Base-by-base conservation (phyloP, 805 yeast species). In the Wickerhamiella azyma region DNA sequence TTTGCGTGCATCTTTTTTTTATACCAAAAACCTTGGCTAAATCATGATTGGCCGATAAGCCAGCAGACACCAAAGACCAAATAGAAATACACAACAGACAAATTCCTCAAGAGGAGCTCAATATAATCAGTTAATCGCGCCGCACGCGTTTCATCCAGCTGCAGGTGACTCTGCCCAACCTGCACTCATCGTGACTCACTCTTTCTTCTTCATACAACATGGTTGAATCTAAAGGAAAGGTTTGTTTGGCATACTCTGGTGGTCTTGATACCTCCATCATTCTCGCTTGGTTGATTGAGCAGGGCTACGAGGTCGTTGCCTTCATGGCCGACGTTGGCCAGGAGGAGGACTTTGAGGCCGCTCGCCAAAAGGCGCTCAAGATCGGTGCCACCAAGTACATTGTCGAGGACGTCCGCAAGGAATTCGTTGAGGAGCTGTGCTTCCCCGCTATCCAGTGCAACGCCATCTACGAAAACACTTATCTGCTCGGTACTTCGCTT, bases 261-360 rank as follows among this genome's bases (percentile, higher is more conserved):
- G 98, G 98, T 72, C 76, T 92, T 60, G 98, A 92, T 65, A 92
- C 98, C 74, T 88, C 96, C 24, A 83, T 92, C 52, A 92, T 92
- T 60, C 78, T 92, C 56, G 98, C 98, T 41, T 92, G 98, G 98
- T 77, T 92, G 66, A 75, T 92, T 55, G 98, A 92, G 67, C 77
- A 92, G 70, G 98, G 96, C 53, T 92, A 89, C 68, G 98, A 92
- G 69, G 98, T 92, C 49, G 80, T 92, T 62, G 96, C 96, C 48
- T 92, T 92, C 73, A 77, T 92, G 80, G 98, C 98, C 63, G 81
- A 92, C 69, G 88, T 92, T 59, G 98, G 98, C 59, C 98, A 92
- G 74, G 98, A 92, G 72, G 98, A 92, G 74, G 98, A 92, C 68
- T 92, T 92, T 59, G 96, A 79, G 50, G 97, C 89, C 50, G 98